Base-by-base conservation (phyloP, 352 stramenopile species). In the Hyaloperonospora brassicae region DNA sequence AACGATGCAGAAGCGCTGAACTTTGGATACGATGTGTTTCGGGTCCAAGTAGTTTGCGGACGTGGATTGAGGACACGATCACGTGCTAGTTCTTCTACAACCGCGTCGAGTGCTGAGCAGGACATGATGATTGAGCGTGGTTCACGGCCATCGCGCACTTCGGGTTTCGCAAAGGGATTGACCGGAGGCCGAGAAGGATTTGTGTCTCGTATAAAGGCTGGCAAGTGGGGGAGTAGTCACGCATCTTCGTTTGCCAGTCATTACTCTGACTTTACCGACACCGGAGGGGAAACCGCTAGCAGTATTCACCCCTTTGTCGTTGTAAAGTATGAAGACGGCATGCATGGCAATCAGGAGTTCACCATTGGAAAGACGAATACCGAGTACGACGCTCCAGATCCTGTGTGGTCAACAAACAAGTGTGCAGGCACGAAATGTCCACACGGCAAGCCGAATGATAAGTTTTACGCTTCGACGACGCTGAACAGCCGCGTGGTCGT, bases 341-440 rank as follows among this genome's bases (percentile, higher is more conserved):
- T 73, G 14, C 62, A 55, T 52, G 76, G 63, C 31, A 76, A 72
- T 17, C 65, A 76, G 5, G 81, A 89, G 38, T 75, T 68, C 23
- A 59, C 78, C 1, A 76, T 94, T 14, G 84, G 84, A 5, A 84
- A 81, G 60, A 94, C 84, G 1, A 94, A 94, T 57, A 94, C 84
- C 0, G 84, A 94, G 55, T 94, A 94, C 38, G 79, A 90, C 31
- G 76, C 68, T 4, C 55, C 65, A 2, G 62, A 81, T 48, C 84
- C 84, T 0, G 68, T 88, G 8, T 94, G 78, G 66, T 89, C 79
- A 9, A 74, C 70, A 13, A 93, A 93, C 64, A 82, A 83, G 47
- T 68, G 62, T 27, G 57, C 64, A 6, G 12, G 27, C 7, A 65
- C 62, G 0, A 84, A 76, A 46, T 93, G 83, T 46, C 72, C 77